These are phyloP conservation scores for Fistulinella prunicolor DNA, from an alignment of 768 basidiomycete genomes.

Conservation along the genomic window DNA sequence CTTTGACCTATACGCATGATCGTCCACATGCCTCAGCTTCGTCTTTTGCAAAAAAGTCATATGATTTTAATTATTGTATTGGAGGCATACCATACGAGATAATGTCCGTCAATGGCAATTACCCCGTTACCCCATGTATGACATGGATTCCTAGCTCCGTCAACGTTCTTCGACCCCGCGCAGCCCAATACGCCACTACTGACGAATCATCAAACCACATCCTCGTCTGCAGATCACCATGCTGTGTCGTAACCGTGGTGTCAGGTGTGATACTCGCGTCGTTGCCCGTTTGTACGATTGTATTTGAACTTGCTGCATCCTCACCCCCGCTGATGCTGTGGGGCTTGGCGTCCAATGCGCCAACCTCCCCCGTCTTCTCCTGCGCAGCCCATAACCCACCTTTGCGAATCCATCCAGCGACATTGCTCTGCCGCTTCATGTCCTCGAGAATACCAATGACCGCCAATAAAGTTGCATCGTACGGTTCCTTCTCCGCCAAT, in stretches of 20 bases:
- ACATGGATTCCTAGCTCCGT: constrained; percentile 45
- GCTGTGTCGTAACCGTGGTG: constrained; percentile 2
- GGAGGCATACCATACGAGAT: background rate
- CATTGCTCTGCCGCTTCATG: constrained; percentile 55
- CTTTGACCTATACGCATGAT: too few species aligned
- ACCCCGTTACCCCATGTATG: constrained; percentile 40
- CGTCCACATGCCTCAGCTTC: too few species aligned
- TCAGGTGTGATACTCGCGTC: constrained; percentile 14
- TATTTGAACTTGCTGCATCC: background rate
- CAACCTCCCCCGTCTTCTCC: constrained; percentile 4
- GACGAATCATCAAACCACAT: constrained; percentile 55
- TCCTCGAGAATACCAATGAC: constrained; percentile 65
- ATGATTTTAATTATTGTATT: background rate
- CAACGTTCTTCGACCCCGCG: constrained; percentile 49
- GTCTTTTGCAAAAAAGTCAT: background rate
- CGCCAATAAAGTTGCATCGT: constrained; percentile 56
- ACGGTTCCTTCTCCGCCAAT: constrained; percentile 19
- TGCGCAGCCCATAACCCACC: constrained; percentile 44
- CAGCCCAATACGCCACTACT: constrained; percentile 49
- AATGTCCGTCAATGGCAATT: background rate
- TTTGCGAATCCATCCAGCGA: constrained; percentile 62
- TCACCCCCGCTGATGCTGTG: too few species aligned
- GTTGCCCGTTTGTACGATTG: constrained; percentile 10
- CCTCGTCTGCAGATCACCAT: constrained; percentile 7
- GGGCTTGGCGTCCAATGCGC: background rate